Evolutionary conservation across 805 yeast genomes (phyloP).

Genomic region (Helenozyma rhizophorensis): DNA sequence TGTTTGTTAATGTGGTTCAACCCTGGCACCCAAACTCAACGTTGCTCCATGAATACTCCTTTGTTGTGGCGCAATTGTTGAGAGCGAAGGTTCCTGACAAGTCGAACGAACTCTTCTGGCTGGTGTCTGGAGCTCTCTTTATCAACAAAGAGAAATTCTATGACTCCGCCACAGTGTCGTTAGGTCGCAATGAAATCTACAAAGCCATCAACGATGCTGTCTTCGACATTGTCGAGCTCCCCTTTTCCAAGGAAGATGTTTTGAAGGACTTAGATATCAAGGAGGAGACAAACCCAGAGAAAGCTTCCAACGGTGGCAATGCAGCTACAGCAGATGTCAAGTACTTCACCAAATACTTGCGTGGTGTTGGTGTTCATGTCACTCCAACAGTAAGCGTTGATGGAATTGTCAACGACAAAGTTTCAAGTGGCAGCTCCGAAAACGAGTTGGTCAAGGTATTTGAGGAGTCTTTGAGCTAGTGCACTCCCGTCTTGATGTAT

Average conservation of each 20-base stretch:
- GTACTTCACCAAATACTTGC: slow-evolving; percentile 64
- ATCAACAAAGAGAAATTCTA: slow-evolving; percentile 50
- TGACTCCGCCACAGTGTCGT: slow-evolving; percentile 55
- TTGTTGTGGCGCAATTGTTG: slow-evolving; percentile 69
- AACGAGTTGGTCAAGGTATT: slow-evolving; percentile 42
- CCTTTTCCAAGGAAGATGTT: slow-evolving; percentile 26
- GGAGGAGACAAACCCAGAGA: slow-evolving; percentile 17
- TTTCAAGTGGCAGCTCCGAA: slow-evolving; percentile 59
- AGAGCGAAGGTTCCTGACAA: slow-evolving; percentile 18
- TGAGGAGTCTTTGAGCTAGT: too few relatives aligned
- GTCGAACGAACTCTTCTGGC: slow-evolving; percentile 34
- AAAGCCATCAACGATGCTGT: slow-evolving; percentile 34
- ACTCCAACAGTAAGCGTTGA: slow-evolving; percentile 75
- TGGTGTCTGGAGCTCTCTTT: slow-evolving; percentile 53
- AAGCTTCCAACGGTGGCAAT: slow-evolving; percentile 52
- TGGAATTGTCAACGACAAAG: slow-evolving; percentile 54
- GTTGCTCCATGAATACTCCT: slow-evolving; percentile 62
- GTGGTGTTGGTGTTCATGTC: slow-evolving; percentile 79
- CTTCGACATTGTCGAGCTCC: slow-evolving; percentile 22
- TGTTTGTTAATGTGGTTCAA: slow-evolving; percentile 72
- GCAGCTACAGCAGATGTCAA: slow-evolving; percentile 59
- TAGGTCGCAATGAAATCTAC: slow-evolving; percentile 54
- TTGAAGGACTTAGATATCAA: slow-evolving; percentile 36
- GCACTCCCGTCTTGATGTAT: too few relatives aligned
- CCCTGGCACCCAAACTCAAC: slow-evolving; percentile 86